These are phyloP conservation scores for Xerocomus minutiporus DNA, from an alignment of 1,284 basidiomycete species.

Conservation along the genomic window DNA sequence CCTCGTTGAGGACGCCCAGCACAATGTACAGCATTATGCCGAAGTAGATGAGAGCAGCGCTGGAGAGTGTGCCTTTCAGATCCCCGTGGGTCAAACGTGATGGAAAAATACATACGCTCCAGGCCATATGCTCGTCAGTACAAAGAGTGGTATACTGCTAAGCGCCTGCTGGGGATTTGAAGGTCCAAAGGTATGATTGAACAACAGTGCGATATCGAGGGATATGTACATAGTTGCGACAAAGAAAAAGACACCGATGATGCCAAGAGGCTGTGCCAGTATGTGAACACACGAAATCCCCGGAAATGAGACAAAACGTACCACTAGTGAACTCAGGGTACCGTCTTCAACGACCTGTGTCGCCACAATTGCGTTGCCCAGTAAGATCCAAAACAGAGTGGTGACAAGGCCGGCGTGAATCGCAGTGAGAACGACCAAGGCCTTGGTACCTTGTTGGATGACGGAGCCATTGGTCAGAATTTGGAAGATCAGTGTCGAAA, in stretches of 20 bases:
- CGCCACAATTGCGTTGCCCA: slow-evolving; percentile 76
- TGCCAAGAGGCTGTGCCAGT: slow-evolving; percentile 52
- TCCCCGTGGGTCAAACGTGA: not conserved
- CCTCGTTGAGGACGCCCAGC: slow-evolving; percentile 63
- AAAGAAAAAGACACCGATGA: slow-evolving; percentile 61
- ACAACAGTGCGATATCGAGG: slow-evolving; percentile 66
- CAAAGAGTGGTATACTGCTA: slow-evolving; percentile 66
- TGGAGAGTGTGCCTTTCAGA: slow-evolving; percentile 27
- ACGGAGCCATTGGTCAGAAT: slow-evolving; percentile 74
- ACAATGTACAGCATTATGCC: slow-evolving; percentile 74
- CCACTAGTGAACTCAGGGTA: slow-evolving; percentile 63
- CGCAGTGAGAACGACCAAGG: slow-evolving; percentile 67
- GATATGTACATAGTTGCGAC: slow-evolving; percentile 71
- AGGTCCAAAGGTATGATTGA: slow-evolving; percentile 59
- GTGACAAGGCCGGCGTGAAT: slow-evolving; percentile 70
- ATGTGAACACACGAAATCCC: slow-evolving; percentile 4
- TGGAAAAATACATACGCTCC: slow-evolving; percentile 44
- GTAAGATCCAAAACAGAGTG: slow-evolving; percentile 70
- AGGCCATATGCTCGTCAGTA: slow-evolving; percentile 83
- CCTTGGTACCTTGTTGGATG: slow-evolving; percentile 67
- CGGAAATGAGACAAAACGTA: slow-evolving; percentile 35
- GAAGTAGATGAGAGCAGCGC: slow-evolving; percentile 65
- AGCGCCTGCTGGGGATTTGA: slow-evolving; percentile 54
- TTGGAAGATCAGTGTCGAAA: slow-evolving; percentile 70
- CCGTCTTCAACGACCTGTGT: slow-evolving; percentile 84